Base-by-base conservation (phyloP, 1,284 basidiomycete species). In the Xerocomus alliaceus region DNA sequence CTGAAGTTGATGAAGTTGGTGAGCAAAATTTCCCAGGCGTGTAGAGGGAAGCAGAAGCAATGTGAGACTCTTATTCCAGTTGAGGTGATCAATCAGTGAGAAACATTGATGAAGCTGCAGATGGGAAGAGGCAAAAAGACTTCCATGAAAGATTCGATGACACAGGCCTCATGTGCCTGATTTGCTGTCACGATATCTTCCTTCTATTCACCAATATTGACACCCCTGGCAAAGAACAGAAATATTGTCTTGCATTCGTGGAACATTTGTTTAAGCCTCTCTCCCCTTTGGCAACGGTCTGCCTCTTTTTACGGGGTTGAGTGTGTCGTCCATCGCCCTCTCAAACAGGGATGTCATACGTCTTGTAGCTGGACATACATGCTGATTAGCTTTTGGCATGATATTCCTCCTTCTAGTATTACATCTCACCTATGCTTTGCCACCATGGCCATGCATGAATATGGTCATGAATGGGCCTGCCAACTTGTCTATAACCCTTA, bases 91-190 rank as follows among this genome's bases (percentile, higher is more conserved):
- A n/a, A n/a, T n/a, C n/a, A n/a, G n/a, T 57, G 48, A n/a, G 48
- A 57, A 26, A 5, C 55, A 4, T 57, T 6, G 50, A 57, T 13
- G 56, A 57, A 45, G 56, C 56, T 4, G 31, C 55, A 0, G 20
- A 57, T 44, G 39, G 47, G 4, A 50, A 57, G 39, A 50, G 50
- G 18, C 55, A 57, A 20, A n/a, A 57, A 57, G 29, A 35, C 31
- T 0, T 50, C 22, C 0, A 57, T 57, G 48, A 58, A 10, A 34
- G 46, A 12, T 56, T 49, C 5, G 37, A 56, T 17, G 55, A 56
- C n/a, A 56, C 47, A 2, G 31, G 47, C 5, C 37, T 56, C 12
- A 50, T 57, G 48, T 31, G 24, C 0, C 39, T 57, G 5, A 51
- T 57, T 22, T 49, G 47, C 15, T 20, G 20, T 13, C 55, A 56